These are phyloP conservation scores for Aspergillus avenaceus DNA, from an alignment of 495 filamentous ascomycete genomes.

Conservation along the genomic window DNA sequence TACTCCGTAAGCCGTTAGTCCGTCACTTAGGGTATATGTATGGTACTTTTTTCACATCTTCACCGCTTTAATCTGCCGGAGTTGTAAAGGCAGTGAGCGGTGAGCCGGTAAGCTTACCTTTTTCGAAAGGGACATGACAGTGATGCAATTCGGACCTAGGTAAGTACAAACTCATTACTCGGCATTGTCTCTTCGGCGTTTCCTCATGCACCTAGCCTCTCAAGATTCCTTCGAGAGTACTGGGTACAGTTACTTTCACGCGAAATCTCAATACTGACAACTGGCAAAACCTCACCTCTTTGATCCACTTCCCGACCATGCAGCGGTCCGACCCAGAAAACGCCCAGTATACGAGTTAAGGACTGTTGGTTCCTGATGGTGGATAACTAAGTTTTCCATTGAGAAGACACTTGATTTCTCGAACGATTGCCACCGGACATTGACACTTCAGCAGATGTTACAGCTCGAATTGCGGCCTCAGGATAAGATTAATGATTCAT, in stretches of 20 bases:
- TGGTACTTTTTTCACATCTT: slow-evolving; percentile 8
- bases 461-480: not conserved
- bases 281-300: not conserved
- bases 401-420: not conserved
- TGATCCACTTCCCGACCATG: slow-evolving; percentile 24
- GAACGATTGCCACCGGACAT: not conserved
- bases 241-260: not conserved
- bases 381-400: not conserved
- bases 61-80: slow-evolving; percentile 23
- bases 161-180: not conserved
- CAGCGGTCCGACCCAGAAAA: slow-evolving; percentile 28
- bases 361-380: not conserved
- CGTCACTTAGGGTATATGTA: not conserved
- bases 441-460: not conserved
- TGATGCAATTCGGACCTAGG: not conserved
- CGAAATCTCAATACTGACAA: slow-evolving; percentile 5
- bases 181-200: no score
- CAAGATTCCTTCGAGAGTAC: slow-evolving; percentile 2
- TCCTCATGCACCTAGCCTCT: slow-evolving; percentile 19
- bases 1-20: slow-evolving; percentile 1
- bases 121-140: slow-evolving; percentile 4
- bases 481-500: not conserved
- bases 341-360: slow-evolving; percentile 3
- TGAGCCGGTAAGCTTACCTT: slow-evolving; percentile 11
- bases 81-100: slow-evolving; percentile 8